Percentiles rank a stretch among this genome's conserved stretches.
Conservation (phyloP, 1,139 yeast species). For the Hyphopichia pseudoburtonii region DNA sequence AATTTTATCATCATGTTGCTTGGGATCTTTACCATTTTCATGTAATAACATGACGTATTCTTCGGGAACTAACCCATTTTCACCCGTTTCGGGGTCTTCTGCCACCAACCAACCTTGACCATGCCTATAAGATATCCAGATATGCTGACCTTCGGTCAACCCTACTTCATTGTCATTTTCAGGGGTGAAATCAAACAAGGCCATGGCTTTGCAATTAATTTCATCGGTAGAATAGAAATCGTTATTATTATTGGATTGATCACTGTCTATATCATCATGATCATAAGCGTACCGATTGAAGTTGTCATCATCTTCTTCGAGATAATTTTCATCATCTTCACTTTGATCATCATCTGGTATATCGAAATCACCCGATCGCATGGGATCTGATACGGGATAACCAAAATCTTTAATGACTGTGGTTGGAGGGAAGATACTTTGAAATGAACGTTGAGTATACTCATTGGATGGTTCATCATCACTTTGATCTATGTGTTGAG, state of each 20-base stretch:
- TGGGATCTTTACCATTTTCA: constrained; percentile 18
- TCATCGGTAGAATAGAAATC: constrained; percentile 28
- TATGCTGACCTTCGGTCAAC: constrained; percentile 74
- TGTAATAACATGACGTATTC: constrained; percentile 73
- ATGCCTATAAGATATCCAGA: constrained; percentile 86
- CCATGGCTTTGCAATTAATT: constrained; percentile 64
- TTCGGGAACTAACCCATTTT: constrained; percentile 93
- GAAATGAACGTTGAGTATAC: constrained; percentile 1
- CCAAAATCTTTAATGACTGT: constrained; percentile 75
- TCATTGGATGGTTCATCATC: too few species aligned
- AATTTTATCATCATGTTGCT: constrained; percentile 9
- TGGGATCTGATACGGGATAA: constrained; percentile 63
- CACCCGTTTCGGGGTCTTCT: constrained; percentile 72
- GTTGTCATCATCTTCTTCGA: constrained; percentile 6
- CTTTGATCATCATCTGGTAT: constrained; percentile 12
- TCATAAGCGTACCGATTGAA: background rate
- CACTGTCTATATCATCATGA: constrained; percentile 14
- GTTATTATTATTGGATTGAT: constrained; percentile 7
- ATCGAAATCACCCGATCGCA: constrained; percentile 54
- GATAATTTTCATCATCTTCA: constrained; percentile 7
- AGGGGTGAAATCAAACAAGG: constrained; percentile 85
- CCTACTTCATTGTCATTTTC: constrained; percentile 92
- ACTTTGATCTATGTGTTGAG: too few species aligned
- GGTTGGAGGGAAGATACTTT: constrained; percentile 20
- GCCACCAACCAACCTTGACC: constrained; percentile 99